Base-by-base conservation (phyloP, 495 filamentous ascomycete species). In the Tuber calosporum region DNA sequence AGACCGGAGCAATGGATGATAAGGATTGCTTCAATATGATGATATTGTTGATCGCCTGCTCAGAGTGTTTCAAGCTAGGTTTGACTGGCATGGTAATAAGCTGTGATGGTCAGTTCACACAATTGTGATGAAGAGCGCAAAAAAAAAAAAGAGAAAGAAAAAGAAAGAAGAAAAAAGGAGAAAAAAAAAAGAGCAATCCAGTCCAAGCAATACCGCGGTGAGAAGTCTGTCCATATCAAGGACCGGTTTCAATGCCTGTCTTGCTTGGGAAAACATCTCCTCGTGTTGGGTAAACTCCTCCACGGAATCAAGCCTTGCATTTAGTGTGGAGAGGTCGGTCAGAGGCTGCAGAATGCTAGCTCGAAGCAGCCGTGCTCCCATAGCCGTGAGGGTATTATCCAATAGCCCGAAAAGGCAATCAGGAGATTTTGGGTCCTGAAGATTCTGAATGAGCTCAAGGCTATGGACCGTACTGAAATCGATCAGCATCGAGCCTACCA, bases 331-430 rank as follows among this genome's bases (percentile, higher is more conserved):
- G 67, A 78, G 38, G 43, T 93, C 87, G 0, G 91, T 97, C 5
- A 91, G 90, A n/a, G 95, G 95, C 79, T 98, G 96, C 34, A 98
- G 84, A 53, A 98, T 89, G 72, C 90, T 94, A 75, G 89, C 89
- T 72, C 92, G 86, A 13, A 98, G 85, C 42, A 97, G 82, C 58
- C 95, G 87, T 4, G 91, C 86, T 4, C 95, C 95, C 90, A 97
- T 96, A 0, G 92, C 92, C 0, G 94, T 97, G 37, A 89, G 82
- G 0, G 93, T 96, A 75, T 92, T 87, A 77, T 97, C 95, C 53
- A 98, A 81, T 9, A 97, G 80, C 0, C 93, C 92, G 77, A 93
- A 96, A 8, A 99, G 85, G 78, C 88, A 94, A 69, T 90, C 88
- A 70, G 88, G 92, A 1, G 89, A 96, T 76, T 89, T 92, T 20